phyloP scores from a whole-genome alignment of 192 early-diverging fungal genomes.

The Gryganskiella cystojenkinii region DNA sequence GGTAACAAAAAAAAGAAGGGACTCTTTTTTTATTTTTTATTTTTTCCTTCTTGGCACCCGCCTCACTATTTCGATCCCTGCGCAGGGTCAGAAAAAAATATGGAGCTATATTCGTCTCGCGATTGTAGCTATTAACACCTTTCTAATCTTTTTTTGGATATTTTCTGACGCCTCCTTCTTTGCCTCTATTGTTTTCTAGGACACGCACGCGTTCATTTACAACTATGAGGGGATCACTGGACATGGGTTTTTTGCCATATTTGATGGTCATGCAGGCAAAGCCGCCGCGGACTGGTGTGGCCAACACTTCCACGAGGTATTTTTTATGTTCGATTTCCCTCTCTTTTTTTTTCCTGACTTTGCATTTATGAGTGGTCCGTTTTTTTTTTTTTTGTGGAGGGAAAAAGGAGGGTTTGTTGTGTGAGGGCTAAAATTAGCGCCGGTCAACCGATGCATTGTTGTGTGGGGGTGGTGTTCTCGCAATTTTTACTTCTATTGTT shows the following conservation, averaged over 20 bases:
- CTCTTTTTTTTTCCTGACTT: too few species aligned
- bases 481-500: background rate
- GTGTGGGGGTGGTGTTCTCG: background rate
- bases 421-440: background rate
- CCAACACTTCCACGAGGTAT: conserved; percentile 82
- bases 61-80: conserved; percentile 6
- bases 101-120: too few species aligned
- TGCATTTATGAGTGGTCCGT: background rate
- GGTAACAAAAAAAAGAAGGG: conserved; percentile 28
- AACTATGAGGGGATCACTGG: conserved; percentile 84
- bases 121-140: too few species aligned
- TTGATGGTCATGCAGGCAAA: conserved; percentile 97
- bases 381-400: background rate
- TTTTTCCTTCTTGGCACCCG: background rate
- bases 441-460: too few species aligned
- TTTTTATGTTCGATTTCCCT: too few species aligned
- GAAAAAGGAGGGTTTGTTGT: background rate
- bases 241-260: conserved; percentile 94
- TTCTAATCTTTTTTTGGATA: too few species aligned
- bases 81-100: too few species aligned
- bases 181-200: conserved; percentile 55
- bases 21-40: background rate
- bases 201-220: conserved; percentile 89
- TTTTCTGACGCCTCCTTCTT: conserved; percentile 8
- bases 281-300: conserved; percentile 97